A percentile compares a stretch with the other conserved stretches of the same genome.
Evolutionary conservation across 2,329 filamentous ascomycete genomes (phyloP).

Genomic region (Colletotrichum viniferum): DNA sequence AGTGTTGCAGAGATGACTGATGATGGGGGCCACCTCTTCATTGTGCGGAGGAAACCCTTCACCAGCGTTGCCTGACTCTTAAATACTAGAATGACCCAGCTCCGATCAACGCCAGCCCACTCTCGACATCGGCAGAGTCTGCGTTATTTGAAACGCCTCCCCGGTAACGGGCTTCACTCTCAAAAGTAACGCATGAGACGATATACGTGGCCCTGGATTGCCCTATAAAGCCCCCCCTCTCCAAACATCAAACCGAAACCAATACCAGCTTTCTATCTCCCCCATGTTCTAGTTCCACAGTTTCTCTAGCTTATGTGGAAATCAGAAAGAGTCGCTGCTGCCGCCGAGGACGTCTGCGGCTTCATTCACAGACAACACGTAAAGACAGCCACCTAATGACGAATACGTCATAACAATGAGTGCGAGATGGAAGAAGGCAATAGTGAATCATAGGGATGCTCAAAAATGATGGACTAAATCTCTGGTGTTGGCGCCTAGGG

Average conservation of each 20-base stretch:
- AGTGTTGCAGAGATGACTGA: fast-evolving
- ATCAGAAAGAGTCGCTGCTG: too few relatives aligned
- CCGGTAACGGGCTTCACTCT: not conserved
- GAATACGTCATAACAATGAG: not conserved
- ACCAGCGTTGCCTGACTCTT: not conserved
- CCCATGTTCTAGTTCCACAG: fast-evolving
- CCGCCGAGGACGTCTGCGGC: fast-evolving
- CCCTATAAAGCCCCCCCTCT: not conserved
- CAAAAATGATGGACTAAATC: fast-evolving
- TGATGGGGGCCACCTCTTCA: too few relatives aligned
- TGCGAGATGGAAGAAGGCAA: fast-evolving
- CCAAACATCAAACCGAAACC: not conserved
- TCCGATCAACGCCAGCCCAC: not conserved
- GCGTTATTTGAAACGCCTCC: not conserved
- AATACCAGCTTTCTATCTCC: too few relatives aligned
- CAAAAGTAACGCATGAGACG: fast-evolving
- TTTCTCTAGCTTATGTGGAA: fast-evolving
- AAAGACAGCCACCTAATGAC: fast-evolving
- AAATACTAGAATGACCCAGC: fast-evolving
- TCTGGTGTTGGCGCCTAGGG: fast-evolving
- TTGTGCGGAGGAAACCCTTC: not conserved
- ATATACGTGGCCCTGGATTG: fast-evolving
- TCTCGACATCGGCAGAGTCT: not conserved
- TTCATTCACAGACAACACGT: not conserved
- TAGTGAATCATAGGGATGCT: fast-evolving